phyloP scores from a whole-genome alignment of 176 grass and related monocot species.

The Otatea glauca region DNA sequence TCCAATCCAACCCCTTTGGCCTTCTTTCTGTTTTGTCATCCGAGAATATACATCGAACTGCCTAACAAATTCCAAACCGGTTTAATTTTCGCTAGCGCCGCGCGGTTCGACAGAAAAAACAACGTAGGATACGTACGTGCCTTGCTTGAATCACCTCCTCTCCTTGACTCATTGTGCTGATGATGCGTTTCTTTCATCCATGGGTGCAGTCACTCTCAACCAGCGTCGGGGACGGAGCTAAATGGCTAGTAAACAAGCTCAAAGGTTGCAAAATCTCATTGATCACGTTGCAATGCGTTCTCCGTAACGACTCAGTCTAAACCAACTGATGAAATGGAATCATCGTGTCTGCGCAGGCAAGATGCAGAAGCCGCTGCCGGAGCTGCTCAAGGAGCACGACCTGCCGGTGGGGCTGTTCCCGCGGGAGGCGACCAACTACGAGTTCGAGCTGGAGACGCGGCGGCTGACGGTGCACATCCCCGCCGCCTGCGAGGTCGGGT shows the following conservation, averaged over 20 bases:
- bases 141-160: not conserved
- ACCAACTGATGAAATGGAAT: not conserved
- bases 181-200: not conserved
- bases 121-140: too few species aligned
- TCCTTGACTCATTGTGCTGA: not conserved
- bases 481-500: slow-evolving; percentile 78
- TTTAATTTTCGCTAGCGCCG: not conserved
- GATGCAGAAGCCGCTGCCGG: slow-evolving; percentile 89
- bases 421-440: slow-evolving; percentile 84
- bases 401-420: slow-evolving; percentile 81
- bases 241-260: slow-evolving; percentile 96
- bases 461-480: slow-evolving; percentile 86
- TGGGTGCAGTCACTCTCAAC: slow-evolving; percentile 74
- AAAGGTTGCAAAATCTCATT: slow-evolving; percentile 47
- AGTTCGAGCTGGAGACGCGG: slow-evolving; percentile 71
- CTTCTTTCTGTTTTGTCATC: too few species aligned
- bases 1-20: not conserved
- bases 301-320: not conserved
- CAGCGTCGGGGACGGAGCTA: slow-evolving; percentile 74
- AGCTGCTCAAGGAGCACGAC: slow-evolving; percentile 81
- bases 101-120: too few species aligned
- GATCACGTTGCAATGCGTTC: not conserved
- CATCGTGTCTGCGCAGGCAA: slow-evolving; percentile 47
- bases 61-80: not conserved
- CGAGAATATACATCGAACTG: too few species aligned